These are phyloP conservation scores for Penicillium sp. DNA, from an alignment of 2,329 filamentous ascomycete genomes.

Conservation along the genomic window DNA sequence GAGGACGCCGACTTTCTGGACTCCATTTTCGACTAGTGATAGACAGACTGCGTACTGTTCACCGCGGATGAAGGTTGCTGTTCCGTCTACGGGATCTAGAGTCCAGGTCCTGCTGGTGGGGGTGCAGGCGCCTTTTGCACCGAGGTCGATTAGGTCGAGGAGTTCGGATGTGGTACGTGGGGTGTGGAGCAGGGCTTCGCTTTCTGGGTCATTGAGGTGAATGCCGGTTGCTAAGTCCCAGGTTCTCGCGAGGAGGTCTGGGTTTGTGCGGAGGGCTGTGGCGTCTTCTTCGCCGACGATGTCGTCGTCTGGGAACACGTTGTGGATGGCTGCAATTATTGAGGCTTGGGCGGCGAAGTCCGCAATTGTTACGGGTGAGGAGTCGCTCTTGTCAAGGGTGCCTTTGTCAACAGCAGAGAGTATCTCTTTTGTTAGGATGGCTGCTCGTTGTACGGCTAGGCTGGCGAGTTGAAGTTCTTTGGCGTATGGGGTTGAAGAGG, in stretches of 20 bases:
- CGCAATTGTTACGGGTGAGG: slow-evolving; percentile 60
- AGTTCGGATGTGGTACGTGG: slow-evolving; percentile 54
- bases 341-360: slow-evolving; percentile 64
- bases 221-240: slow-evolving; percentile 52
- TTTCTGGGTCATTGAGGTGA: slow-evolving; percentile 32
- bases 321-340: slow-evolving; percentile 56
- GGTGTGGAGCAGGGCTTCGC: slow-evolving; percentile 35
- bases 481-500: slow-evolving; percentile 25
- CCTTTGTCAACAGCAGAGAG: slow-evolving; percentile 50
- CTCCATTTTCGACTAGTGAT: slow-evolving; percentile 56
- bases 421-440: slow-evolving; percentile 57
- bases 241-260: slow-evolving; percentile 50
- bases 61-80: slow-evolving; percentile 58
- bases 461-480: slow-evolving; percentile 38
- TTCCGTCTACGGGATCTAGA: slow-evolving; percentile 65
- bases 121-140: slow-evolving; percentile 44
- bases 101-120: slow-evolving; percentile 54
- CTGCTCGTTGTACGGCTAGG: slow-evolving; percentile 54
- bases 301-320: slow-evolving; percentile 53
- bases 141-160: slow-evolving; percentile 61
- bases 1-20: slow-evolving; percentile 57
- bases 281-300: slow-evolving; percentile 63
- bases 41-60: slow-evolving; percentile 64
- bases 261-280: slow-evolving; percentile 50
- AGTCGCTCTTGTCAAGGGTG: slow-evolving; percentile 56